These are phyloP conservation scores for Cryphonectria japonica DNA, from an alignment of 2,329 filamentous ascomycete species.

Conservation along the genomic window DNA sequence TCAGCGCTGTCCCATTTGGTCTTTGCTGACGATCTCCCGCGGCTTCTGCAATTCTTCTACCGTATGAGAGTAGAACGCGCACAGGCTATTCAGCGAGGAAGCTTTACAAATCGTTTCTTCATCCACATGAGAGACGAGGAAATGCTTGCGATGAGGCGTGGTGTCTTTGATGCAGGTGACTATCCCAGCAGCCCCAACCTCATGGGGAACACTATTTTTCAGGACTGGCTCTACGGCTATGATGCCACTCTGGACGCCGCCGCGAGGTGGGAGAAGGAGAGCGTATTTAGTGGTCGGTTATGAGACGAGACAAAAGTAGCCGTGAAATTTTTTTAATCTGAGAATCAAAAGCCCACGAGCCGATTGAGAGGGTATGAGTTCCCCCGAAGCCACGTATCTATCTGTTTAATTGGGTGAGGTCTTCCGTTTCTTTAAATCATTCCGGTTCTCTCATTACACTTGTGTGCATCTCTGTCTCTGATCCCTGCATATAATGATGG, in stretches of 20 bases:
- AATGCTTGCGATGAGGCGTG: slow-evolving; percentile 20
- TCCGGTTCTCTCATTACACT: no score
- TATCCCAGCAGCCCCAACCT: slow-evolving; percentile 28
- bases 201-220: slow-evolving; percentile 27
- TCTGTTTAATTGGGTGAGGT: no score
- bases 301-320: not conserved
- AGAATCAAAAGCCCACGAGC: no score
- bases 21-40: slow-evolving; percentile 4
- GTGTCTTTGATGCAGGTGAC: slow-evolving; percentile 22
- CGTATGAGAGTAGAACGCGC: slow-evolving; percentile 22
- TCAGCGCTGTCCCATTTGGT: slow-evolving; percentile 10
- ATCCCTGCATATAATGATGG: no score
- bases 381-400: no score
- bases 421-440: no score
- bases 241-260: slow-evolving; percentile 21
- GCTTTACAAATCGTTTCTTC: slow-evolving; percentile 27
- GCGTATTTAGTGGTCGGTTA: not conserved
- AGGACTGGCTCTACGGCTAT: slow-evolving; percentile 28
- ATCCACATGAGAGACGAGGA: slow-evolving; percentile 28
- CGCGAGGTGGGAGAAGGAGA: slow-evolving; percentile 16
- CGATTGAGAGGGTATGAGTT: no score
- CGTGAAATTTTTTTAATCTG: no score
- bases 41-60: slow-evolving; percentile 25
- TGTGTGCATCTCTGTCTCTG: no score
- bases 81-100: slow-evolving; percentile 24